Conservation (phyloP, 2,329 filamentous ascomycete species). For the Rugonectria rugulosa region DNA sequence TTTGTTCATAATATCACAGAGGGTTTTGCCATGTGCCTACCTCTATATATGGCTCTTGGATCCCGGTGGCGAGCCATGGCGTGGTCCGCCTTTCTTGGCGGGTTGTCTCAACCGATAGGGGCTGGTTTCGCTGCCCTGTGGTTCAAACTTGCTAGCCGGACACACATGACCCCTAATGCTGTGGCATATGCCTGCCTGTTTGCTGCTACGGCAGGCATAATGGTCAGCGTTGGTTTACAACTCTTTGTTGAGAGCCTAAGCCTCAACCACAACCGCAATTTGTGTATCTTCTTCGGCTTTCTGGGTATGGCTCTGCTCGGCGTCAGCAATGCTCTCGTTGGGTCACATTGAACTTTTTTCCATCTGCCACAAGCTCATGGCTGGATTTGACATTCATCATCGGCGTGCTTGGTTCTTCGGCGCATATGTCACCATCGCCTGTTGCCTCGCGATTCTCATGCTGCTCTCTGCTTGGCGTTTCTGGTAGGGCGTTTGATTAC, state of each 20-base stretch:
- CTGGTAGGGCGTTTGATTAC: conserved; percentile 12
- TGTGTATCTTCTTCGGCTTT: conserved; percentile 84
- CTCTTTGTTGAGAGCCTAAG: conserved; percentile 87
- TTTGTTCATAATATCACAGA: conserved; percentile 99
- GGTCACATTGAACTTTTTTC: conserved; percentile 49
- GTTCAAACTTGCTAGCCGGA: conserved; percentile 74
- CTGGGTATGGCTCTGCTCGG: conserved; percentile 88
- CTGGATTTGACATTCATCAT: neutral
- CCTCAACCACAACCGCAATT: conserved; percentile 78
- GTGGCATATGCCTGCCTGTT: conserved; percentile 83
- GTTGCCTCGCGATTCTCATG: too few relatives aligned
- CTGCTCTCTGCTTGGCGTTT: neutral
- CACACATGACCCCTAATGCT: conserved; percentile 58
- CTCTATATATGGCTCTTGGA: conserved; percentile 88
- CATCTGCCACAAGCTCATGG: neutral
- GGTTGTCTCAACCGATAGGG: conserved; percentile 85
- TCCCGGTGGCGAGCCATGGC: conserved; percentile 83
- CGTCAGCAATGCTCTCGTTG: conserved; percentile 83
- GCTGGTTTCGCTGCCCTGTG: conserved; percentile 85
- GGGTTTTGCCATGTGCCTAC: conserved; percentile 92
- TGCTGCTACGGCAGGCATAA: conserved; percentile 88
- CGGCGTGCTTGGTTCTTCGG: neutral
- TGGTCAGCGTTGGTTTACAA: conserved; percentile 91
- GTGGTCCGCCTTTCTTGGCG: conserved; percentile 84
- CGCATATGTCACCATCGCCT: too few relatives aligned